Evolutionary conservation across 768 basidiomycete species (phyloP).

Genomic region (Roridomyces roridus): DNA sequence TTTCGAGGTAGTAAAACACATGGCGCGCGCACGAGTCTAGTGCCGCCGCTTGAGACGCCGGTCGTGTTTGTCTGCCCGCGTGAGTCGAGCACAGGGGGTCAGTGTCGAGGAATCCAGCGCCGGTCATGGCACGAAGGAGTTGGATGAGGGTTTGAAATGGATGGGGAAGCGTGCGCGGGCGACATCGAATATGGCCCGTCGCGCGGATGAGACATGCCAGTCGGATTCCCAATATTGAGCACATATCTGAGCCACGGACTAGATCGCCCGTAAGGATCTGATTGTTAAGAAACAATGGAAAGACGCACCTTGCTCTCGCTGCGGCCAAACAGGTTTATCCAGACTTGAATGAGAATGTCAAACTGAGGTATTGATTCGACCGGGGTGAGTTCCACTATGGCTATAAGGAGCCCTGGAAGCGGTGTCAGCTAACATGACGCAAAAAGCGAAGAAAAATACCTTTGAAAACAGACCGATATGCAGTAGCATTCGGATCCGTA

Average conservation of each 20-base stretch:
- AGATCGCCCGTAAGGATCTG: neutral
- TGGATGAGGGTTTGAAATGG: slow-evolving; percentile 70
- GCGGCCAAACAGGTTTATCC: slow-evolving; percentile 81
- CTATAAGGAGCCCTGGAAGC: slow-evolving; percentile 73
- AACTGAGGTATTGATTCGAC: slow-evolving; percentile 83
- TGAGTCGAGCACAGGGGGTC: slow-evolving; percentile 63
- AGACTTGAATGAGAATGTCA: slow-evolving; percentile 72
- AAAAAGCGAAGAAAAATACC: slow-evolving; percentile 48
- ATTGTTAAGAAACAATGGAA: neutral
- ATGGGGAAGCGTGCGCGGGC: slow-evolving; percentile 85
- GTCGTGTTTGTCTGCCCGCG: slow-evolving; percentile 22
- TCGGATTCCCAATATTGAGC: slow-evolving; percentile 86
- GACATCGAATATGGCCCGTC: slow-evolving; percentile 84
- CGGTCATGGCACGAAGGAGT: slow-evolving; percentile 79
- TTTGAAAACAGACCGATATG: slow-evolving; percentile 84
- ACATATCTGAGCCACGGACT: slow-evolving; percentile 71
- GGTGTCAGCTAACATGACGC: neutral
- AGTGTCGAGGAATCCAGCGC: slow-evolving; percentile 76
- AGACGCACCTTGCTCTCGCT: slow-evolving; percentile 53
- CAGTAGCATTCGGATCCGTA: slow-evolving; percentile 78
- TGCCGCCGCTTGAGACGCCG: slow-evolving; percentile 40
- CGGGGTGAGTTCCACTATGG: slow-evolving; percentile 74
- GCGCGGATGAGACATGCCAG: slow-evolving; percentile 67
- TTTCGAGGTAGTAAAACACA: slow-evolving; percentile 79
- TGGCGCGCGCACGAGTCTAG: slow-evolving; percentile 67